Evolutionary conservation across 2,329 filamentous ascomycete species (phyloP).

Genomic region (Mariannaea elegans): DNA sequence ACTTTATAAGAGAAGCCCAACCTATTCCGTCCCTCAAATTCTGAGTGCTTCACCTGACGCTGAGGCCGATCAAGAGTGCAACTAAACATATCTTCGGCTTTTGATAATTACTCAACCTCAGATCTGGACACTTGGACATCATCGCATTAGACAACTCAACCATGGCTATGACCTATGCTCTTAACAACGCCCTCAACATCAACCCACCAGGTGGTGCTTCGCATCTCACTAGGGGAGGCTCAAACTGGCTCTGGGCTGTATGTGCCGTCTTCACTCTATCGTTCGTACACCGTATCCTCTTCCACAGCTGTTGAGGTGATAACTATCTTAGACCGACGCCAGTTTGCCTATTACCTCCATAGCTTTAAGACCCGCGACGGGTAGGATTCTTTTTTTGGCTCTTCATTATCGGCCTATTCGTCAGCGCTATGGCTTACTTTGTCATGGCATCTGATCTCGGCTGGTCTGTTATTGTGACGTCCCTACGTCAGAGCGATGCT

Average conservation of each 20-base stretch:
- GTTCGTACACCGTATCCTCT: constrained; percentile 50
- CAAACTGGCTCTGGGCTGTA: constrained; percentile 65
- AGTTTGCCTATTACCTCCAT: neutral
- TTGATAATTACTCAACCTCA: no score
- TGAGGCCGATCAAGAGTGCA: no score
- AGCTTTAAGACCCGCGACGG: neutral
- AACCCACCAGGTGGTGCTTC: constrained; percentile 55
- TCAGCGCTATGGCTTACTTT: neutral
- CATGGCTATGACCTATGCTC: constrained; percentile 45
- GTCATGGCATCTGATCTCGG: constrained; percentile 54
- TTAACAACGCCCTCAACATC: constrained; percentile 57
- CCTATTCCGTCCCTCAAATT: no score
- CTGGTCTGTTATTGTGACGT: constrained; percentile 51
- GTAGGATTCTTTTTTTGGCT: neutral
- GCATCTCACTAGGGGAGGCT: constrained; percentile 51
- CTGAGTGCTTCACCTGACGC: no score
- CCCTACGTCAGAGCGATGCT: constrained; percentile 28
- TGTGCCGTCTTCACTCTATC: constrained; percentile 57
- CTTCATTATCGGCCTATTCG: neutral
- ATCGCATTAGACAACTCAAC: constrained; percentile 5
- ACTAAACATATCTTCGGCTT: no score
- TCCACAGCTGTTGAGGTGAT: no score
- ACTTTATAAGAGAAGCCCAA: no score
- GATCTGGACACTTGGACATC: no score
- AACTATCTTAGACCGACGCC: neutral